Conservation (phyloP, 306 rosid genomes). For the Mimosa bimucronata region DNA sequence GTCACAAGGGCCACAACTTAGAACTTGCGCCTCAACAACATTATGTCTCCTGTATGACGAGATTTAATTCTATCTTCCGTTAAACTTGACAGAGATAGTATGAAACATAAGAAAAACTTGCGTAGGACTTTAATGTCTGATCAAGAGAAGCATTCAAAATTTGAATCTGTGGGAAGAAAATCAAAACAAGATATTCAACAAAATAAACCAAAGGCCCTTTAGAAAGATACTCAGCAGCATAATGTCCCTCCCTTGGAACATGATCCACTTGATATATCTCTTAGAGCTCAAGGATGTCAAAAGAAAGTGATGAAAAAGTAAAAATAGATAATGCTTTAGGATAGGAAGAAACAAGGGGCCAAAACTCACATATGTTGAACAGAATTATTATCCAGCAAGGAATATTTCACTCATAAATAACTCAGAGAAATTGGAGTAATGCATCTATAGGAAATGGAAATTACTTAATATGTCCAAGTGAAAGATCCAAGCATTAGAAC, state of each 20-base stretch:
- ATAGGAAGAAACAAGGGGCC: slow-evolving; percentile 39
- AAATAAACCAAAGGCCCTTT: not conserved
- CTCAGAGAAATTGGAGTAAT: not conserved
- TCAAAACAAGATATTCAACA: not conserved
- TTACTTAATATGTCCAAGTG: not conserved
- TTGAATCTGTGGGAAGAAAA: not conserved
- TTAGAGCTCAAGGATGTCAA: slow-evolving; percentile 2
- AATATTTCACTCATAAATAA: slow-evolving; percentile 16
- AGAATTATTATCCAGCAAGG: slow-evolving; percentile 11
- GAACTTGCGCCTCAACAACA: slow-evolving; percentile 47
- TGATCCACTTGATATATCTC: not conserved
- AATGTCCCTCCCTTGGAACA: not conserved
- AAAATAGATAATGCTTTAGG: slow-evolving; percentile 29
- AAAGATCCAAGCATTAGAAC: not conserved
- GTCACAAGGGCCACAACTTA: not conserved
- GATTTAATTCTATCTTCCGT: slow-evolving; percentile 19
- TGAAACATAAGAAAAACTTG: not conserved
- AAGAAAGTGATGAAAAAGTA: not conserved
- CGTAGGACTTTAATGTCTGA: not conserved
- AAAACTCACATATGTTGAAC: slow-evolving; percentile 14
- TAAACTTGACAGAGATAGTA: not conserved
- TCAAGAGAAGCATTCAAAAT: not conserved
- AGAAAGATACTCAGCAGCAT: not conserved
- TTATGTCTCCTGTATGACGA: slow-evolving; percentile 37
- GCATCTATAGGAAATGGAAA: slow-evolving; percentile 17